Conservation (phyloP, 2,329 filamentous ascomycete genomes). For the Aureobasidium sp. region DNA sequence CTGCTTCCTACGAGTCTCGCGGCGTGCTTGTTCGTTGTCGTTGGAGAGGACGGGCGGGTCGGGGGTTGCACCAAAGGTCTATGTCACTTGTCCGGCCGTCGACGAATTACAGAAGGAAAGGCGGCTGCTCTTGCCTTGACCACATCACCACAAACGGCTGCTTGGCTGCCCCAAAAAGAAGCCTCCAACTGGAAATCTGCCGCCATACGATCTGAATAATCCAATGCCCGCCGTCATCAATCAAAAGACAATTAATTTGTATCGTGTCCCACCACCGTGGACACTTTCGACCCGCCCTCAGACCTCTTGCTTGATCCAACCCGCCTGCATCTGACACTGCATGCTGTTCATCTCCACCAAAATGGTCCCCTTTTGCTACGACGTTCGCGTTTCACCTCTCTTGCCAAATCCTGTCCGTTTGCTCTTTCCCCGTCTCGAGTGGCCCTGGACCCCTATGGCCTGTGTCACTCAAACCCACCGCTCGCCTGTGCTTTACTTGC, state of each 20-base stretch:
- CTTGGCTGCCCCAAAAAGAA: background rate
- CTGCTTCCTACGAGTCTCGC: background rate
- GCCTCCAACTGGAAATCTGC: background rate
- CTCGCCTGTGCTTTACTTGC: background rate
- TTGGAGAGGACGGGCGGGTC: background rate
- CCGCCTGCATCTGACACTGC: background rate
- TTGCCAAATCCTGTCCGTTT: background rate
- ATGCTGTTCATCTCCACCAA: background rate
- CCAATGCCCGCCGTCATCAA: slow-evolving; percentile 9
- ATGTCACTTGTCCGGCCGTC: background rate
- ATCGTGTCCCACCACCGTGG: background rate
- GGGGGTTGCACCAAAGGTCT: background rate
- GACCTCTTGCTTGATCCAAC: background rate
- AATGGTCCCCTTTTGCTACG: slow-evolving; percentile 2
- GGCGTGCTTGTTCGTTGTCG: background rate
- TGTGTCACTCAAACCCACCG: background rate
- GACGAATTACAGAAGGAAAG: slow-evolving; percentile 4
- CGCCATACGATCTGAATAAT: background rate
- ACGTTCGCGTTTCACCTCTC: slow-evolving; percentile 6
- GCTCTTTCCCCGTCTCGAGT: slow-evolving; percentile 2
- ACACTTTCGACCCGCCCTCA: background rate
- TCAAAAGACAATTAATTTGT: background rate
- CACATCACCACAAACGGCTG: slow-evolving; percentile 9
- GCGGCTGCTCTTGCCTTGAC: slow-evolving; percentile 5
- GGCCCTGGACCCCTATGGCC: background rate